phyloP scores from a whole-genome alignment of 306 rosid genomes.

The Lagenaria siceraria region DNA sequence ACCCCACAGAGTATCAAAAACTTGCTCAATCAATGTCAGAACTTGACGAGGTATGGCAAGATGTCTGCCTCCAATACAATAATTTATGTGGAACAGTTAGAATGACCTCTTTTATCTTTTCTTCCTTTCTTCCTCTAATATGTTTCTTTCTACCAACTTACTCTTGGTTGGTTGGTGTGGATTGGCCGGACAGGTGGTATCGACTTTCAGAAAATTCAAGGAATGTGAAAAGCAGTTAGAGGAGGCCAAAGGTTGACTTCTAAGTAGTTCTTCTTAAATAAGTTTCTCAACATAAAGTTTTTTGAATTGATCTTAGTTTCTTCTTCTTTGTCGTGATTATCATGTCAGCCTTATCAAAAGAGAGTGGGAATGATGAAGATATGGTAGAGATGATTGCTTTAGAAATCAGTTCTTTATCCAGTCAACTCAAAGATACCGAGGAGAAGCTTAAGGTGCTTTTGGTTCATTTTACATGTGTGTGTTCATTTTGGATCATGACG shows the following conservation, averaged over 20 bases:
- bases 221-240: slow-evolving; percentile 73
- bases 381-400: slow-evolving; percentile 79
- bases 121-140: neutral
- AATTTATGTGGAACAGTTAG: neutral
- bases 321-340: slow-evolving; percentile 1
- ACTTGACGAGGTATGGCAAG: slow-evolving; percentile 57
- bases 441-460: slow-evolving; percentile 47
- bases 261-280: neutral
- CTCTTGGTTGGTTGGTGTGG: slow-evolving; percentile 6
- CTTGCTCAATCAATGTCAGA: slow-evolving; percentile 89
- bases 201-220: slow-evolving; percentile 51
- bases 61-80: neutral
- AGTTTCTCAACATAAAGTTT: neutral
- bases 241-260: slow-evolving; percentile 65
- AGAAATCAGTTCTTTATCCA: slow-evolving; percentile 53
- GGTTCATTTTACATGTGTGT: neutral
- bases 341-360: slow-evolving; percentile 64
- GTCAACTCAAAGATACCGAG: slow-evolving; percentile 57
- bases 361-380: slow-evolving; percentile 69
- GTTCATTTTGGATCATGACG: neutral
- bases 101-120: neutral
- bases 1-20: slow-evolving; percentile 84
- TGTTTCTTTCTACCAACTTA: neutral
- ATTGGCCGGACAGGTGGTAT: slow-evolving; percentile 52
- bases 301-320: neutral